Evolutionary conservation across 352 stramenopile species (phyloP).

Genomic region (Saprolegnia parasitica): DNA sequence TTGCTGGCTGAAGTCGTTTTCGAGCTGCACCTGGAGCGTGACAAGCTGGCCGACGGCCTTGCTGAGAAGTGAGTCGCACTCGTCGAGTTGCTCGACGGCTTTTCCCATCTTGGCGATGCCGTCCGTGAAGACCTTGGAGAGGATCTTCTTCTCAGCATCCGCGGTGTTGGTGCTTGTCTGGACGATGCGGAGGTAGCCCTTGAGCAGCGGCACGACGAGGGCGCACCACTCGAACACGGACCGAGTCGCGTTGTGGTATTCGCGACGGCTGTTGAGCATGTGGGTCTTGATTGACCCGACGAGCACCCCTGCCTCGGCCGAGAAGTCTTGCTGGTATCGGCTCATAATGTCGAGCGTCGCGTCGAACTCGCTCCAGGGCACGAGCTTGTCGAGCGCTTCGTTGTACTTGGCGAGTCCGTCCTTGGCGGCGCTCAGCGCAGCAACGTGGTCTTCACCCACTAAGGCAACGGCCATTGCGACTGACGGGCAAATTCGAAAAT

Average conservation of each 20-base stretch:
- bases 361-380: not conserved
- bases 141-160: slow-evolving; percentile 3
- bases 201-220: not conserved
- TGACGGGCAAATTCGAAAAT: too few relatives aligned
- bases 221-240: slow-evolving; percentile 6
- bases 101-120: slow-evolving; percentile 2
- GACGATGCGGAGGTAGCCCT: not conserved
- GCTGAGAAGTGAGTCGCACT: not conserved
- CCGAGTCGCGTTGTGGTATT: not conserved
- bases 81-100: not conserved
- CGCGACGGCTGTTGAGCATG: not conserved
- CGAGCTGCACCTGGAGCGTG: not conserved
- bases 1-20: not conserved
- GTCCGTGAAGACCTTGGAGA: slow-evolving; percentile 1
- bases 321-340: not conserved
- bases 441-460: slow-evolving; percentile 1
- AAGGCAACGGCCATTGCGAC: not conserved
- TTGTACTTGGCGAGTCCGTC: not conserved
- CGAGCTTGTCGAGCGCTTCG: not conserved
- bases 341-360: not conserved
- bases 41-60: not conserved
- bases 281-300: not conserved
- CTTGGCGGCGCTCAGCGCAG: not conserved
- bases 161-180: not conserved
- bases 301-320: not conserved